Evolutionary conservation across 1,284 basidiomycete species (phyloP), one percentile per base, ranked within the genome.

Genomic region (Tetrapyrgos nigripes): DNA sequence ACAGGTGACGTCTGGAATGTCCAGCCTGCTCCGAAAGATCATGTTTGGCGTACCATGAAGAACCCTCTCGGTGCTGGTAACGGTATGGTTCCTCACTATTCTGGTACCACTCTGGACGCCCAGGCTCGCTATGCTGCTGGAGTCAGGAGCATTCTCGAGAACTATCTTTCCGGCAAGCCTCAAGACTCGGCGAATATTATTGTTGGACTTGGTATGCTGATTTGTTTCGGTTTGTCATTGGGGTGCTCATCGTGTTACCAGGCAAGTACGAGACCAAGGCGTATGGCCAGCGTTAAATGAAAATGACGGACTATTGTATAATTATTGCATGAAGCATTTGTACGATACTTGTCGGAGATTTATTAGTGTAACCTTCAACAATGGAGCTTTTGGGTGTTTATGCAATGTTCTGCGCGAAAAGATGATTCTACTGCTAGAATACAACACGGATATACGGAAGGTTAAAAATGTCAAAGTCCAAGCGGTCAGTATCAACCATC

Each of bases 31-130:
- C 93, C 93, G 3, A 83, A 82, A 63, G 91, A 96, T 75, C 94
- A 97, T 78, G 79, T 90, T 45, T 97, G 92, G 94, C 85, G 94
- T 62, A 86, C 84, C 48, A 86, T 89, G 83, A 88, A 90, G 80
- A 93, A 93, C 80, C 84, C 86, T 44, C 82, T 91, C 27, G 89
- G 88, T 23, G 90, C 84, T 57, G 94, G 93, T 29, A 93, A 93
- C 74, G 92, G 88, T 66, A 92, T 92, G 91, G 88, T 90, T n/a
- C 88, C 91, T 14, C 92, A 95, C 71, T 92, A 92, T 77, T 91
- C 88, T 63, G 94, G 94, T 51, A 96, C 95, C 11, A 95, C 95
- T 4, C 83, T 97, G 61, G 96, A 97, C 68, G 95, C 96, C 1
- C 96, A 97, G 78, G 83, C 80, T 47, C 91, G 96, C 57, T 98